Evolutionary conservation across 352 stramenopile species (phyloP).

Genomic region (Phytophthora capsici): DNA sequence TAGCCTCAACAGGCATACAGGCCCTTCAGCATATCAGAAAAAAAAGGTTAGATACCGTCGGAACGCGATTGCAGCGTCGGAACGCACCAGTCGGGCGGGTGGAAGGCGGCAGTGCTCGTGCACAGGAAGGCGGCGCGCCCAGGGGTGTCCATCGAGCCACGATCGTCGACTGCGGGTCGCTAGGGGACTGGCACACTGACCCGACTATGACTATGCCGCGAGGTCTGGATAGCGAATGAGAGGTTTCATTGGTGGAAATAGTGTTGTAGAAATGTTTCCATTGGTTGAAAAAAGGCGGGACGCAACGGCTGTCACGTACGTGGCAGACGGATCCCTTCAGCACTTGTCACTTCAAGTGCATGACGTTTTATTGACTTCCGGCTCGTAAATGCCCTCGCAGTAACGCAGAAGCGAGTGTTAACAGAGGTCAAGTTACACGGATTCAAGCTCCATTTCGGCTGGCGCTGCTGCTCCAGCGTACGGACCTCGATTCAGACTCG

Average conservation of each 20-base stretch:
- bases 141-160: conserved; percentile 47
- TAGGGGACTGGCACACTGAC: conserved; percentile 10
- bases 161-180: conserved; percentile 17
- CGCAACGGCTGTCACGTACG: conserved; percentile 12
- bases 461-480: conserved; percentile 57
- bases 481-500: conserved; percentile 63
- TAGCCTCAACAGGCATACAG: conserved; percentile 64
- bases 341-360: conserved; percentile 6
- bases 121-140: conserved; percentile 80
- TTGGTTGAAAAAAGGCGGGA: conserved; percentile 4
- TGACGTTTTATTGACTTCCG: conserved; percentile 3
- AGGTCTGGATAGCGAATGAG: conserved; percentile 8
- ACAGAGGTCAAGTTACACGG: conserved; percentile 34
- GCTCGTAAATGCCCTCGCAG: neutral
- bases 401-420: neutral
- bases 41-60: conserved; percentile 2
- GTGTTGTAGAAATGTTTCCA: neutral
- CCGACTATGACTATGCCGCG: conserved; percentile 28
- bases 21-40: conserved; percentile 48
- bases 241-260: conserved; percentile 2
- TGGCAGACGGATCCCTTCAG: conserved; percentile 6
- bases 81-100: conserved; percentile 73
- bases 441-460: conserved; percentile 70
- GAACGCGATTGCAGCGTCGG: neutral
- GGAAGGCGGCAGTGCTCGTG: conserved; percentile 78